Evolutionary conservation across 1,284 basidiomycete species (phyloP).

Genomic region (Ceratobasidium sp.): DNA sequence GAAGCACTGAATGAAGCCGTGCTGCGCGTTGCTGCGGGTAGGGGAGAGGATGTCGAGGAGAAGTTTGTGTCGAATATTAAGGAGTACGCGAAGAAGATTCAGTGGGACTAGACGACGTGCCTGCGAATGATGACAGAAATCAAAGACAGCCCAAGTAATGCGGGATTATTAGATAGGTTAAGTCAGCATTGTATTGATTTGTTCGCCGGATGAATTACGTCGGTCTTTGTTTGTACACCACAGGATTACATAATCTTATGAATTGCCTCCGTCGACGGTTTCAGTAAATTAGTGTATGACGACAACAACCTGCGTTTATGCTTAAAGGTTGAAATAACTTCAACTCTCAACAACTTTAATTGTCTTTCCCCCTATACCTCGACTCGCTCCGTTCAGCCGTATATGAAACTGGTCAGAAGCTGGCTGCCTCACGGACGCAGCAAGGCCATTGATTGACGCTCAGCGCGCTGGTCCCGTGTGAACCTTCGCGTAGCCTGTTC

Average conservation of each 20-base stretch:
- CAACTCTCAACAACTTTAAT: too few species aligned
- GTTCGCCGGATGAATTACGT: not conserved
- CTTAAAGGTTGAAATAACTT: too few species aligned
- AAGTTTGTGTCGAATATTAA: constrained; percentile 82
- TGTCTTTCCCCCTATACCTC: not conserved
- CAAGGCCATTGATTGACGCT: not conserved
- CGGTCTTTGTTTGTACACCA: not conserved
- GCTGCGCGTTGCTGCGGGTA: constrained; percentile 85
- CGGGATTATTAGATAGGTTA: not conserved
- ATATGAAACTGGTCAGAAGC: not conserved
- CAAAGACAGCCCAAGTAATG: not conserved
- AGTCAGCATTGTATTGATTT: too few species aligned
- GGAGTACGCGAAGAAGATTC: constrained; percentile 77
- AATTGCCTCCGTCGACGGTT: too few species aligned
- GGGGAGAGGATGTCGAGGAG: constrained; percentile 71
- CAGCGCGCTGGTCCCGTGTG: not conserved
- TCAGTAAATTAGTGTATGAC: too few species aligned
- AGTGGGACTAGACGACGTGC: constrained; percentile 82
- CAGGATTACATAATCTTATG: not conserved
- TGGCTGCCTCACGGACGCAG: not conserved
- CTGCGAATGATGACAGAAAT: not conserved
- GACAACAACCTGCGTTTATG: not conserved
- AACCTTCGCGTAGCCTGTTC: not conserved
- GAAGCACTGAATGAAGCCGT: constrained; percentile 91
- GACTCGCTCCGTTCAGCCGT: not conserved